Evolutionary conservation across 257 asterid species (phyloP), one percentile per base, ranked within the genome.

Genomic region (Salvia miltiorrhiza): DNA sequence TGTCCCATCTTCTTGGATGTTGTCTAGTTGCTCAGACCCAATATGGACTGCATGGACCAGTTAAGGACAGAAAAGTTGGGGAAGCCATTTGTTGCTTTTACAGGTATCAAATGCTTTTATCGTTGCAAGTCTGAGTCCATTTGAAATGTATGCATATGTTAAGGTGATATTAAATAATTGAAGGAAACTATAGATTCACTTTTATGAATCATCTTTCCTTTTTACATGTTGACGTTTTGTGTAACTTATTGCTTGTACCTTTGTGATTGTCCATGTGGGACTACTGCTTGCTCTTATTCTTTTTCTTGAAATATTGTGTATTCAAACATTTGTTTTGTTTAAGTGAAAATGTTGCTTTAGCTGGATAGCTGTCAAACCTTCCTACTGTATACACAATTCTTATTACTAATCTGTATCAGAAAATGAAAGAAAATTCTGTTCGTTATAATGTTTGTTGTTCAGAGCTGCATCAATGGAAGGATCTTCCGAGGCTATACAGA

Each of bases 1-100:
- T 81, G 52, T 80, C 83, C 73, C 99, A 93, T 82, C 96, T 93
- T 75, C 96, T 93, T 55, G 99, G 99, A 57, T 90, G 96, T 70
- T 93, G 96, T 82, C 86, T 82, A 63, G 81, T 90, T 76, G 92
- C 90, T 43, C 97, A 93, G 87, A 76, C 90, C 63, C 94, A 85
- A 70, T 73, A 72, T 76, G 90, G 79, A 67, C 72, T 85, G 77
- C 95, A 74, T 67, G 85, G 80, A 67, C 49, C 76, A 54, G 47
- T 71, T 76, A 90, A 80, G 80, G 95, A 87, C 62, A 84, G 75
- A 69, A 93, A 88, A 79, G 76, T 83, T 71, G 83, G 84, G 78
- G 97, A 93, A 78, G 95, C 97, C 32, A 74, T 87, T 67, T 82
- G 87, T 76, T 90, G 91, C 80, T 90, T 93, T 88, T 90, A 86